phyloP scores from a whole-genome alignment of 2,329 filamentous ascomycete species.

The Aciculosporium take region DNA sequence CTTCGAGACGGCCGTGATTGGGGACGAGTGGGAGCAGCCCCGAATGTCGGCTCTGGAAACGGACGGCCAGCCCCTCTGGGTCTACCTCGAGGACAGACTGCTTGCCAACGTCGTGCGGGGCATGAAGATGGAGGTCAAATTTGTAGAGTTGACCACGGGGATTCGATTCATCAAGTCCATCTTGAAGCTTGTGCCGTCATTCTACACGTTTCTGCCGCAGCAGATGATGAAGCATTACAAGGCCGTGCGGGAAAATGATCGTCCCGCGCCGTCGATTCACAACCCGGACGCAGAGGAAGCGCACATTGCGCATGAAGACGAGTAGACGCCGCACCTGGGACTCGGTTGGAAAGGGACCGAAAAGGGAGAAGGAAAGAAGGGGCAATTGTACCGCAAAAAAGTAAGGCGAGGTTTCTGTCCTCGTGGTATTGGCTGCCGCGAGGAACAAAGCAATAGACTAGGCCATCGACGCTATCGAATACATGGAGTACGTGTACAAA shows the following conservation, averaged over 20 bases:
- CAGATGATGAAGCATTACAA: constrained; percentile 56
- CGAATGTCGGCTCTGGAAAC: constrained; percentile 7
- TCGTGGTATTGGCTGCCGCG: no score
- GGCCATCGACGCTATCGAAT: not conserved
- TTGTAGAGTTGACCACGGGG: constrained; percentile 47
- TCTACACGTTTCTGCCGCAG: constrained; percentile 53
- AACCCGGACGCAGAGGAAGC: constrained; percentile 15
- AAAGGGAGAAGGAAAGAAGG: no score
- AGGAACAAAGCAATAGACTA: no score
- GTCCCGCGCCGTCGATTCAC: constrained; percentile 31
- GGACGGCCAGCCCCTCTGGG: constrained; percentile 18
- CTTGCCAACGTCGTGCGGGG: constrained; percentile 43
- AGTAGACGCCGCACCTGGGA: not conserved
- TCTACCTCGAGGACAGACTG: constrained; percentile 53
- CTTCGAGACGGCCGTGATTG: constrained; percentile 30
- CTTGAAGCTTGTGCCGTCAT: constrained; percentile 40
- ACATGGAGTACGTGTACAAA: not conserved
- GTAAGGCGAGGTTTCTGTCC: no score
- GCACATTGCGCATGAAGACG: constrained; percentile 12
- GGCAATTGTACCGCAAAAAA: not conserved
- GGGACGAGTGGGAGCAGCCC: constrained; percentile 31
- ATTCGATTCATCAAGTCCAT: constrained; percentile 50
- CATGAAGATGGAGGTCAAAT: constrained; percentile 42
- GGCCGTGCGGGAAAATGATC: constrained; percentile 31
- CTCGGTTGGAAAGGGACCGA: no score